Base-by-base conservation (phyloP, 331 rosid species). In the Erythrophleum ivorense region DNA sequence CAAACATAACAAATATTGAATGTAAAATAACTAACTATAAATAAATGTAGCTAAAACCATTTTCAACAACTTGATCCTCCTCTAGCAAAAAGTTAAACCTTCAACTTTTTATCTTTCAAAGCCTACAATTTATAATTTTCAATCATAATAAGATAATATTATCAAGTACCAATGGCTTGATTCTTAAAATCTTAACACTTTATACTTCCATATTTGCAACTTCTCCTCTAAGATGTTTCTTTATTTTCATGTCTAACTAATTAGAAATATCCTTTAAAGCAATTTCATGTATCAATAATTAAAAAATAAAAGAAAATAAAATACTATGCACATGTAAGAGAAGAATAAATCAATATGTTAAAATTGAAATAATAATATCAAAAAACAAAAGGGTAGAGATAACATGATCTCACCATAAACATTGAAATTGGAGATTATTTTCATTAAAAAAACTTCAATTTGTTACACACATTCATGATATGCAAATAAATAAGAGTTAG, bases 221-320 rank as follows among this genome's bases (percentile, higher is more conserved):
- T 69, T 81, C 90, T 46, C 99, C 99, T 84, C 99, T 91, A 14
- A 87, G 91, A 87, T 88, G 93, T 90, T 95, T 95, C 82, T 91
- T 84, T 16, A 81, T 73, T 74, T 57, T 92, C 78, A 38, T 41
- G 40, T 91, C 94, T 60, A 89, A 64, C 79, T 92, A 98, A 75
- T 89, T 83, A 38, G 83, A 11, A 12, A 86, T 73, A 63, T 90
- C 91, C 93, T 90, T 91, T 84, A 78, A 73, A 79, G 24, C 16
- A 76, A 73, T 5, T 24, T 43, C 52, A 6, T 6, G 8, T 24
- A 40, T 55, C 38, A 34, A 16, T 36, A 43, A 84, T 33, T 24
- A 24, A 79, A 19, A 77, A 36, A 2, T 19, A 9, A 53, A 5
- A 64, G 52, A 50, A 24, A 24, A 24, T 24, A 24, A 24, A 24